These are phyloP conservation scores for Boletus pseudopeckii DNA, from an alignment of 768 basidiomycete genomes.

Conservation along the genomic window DNA sequence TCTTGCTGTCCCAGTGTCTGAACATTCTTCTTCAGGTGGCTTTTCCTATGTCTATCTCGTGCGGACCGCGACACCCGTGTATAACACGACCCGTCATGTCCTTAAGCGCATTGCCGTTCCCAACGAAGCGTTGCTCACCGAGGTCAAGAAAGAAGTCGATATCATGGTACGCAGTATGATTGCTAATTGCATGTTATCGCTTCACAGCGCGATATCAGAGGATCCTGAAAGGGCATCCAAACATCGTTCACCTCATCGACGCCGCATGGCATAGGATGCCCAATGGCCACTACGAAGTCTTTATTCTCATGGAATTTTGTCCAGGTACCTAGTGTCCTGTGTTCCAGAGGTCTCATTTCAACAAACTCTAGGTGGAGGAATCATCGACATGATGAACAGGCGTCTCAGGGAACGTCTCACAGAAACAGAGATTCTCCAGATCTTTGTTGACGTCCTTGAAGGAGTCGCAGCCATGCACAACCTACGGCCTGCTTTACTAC, in stretches of 20 bases:
- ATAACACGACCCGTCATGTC: constrained; percentile 92
- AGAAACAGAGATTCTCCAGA: constrained; percentile 94
- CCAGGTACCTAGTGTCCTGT: constrained; percentile 51
- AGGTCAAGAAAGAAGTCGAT: constrained; percentile 97
- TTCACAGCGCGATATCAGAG: constrained; percentile 52
- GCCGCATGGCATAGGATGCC: constrained; percentile 86
- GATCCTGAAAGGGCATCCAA: constrained; percentile 87
- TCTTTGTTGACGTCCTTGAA: constrained; percentile 97
- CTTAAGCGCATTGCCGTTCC: constrained; percentile 94
- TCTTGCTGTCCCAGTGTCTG: constrained; percentile 7
- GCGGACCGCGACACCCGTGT: constrained; percentile 78
- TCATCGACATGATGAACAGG: constrained; percentile 99
- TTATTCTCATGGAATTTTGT: constrained; percentile 99
- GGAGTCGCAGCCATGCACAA: constrained; percentile 97
- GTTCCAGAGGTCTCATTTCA: constrained; percentile 7
- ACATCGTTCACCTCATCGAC: constrained; percentile 94
- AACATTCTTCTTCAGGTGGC: constrained; percentile 59
- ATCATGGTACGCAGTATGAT: constrained; percentile 74
- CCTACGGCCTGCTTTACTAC: constrained; percentile 82
- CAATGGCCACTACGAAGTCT: constrained; percentile 88
- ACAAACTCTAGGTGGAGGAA: constrained; percentile 73
- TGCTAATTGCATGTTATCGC: constrained; percentile 11
- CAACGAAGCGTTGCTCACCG: constrained; percentile 83
- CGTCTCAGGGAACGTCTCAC: constrained; percentile 91
- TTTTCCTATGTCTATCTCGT: constrained; percentile 99